Conservation (phyloP, 2,329 filamentous ascomycete species). For the Cryphonectria carpinicola region DNA sequence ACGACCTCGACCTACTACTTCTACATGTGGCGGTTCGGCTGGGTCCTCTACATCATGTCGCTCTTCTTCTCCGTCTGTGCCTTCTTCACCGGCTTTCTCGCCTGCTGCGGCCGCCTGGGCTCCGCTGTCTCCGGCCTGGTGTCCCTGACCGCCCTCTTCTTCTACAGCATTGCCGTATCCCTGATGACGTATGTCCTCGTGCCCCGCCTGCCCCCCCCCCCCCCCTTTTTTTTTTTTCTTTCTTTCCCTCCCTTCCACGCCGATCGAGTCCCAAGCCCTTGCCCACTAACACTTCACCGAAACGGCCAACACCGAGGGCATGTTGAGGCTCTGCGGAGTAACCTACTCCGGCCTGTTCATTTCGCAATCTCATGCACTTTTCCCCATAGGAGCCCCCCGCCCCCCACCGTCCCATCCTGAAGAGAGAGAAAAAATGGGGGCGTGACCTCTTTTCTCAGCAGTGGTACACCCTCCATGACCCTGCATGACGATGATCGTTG, state of each 20-base stretch:
- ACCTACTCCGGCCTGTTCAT: not conserved
- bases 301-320: not conserved
- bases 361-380: not conserved
- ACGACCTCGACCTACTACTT: conserved; percentile 69
- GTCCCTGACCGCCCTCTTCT: conserved; percentile 66
- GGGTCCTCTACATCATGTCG: conserved; percentile 85
- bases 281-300: not conserved
- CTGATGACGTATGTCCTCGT: conserved; percentile 72
- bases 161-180: conserved; percentile 66
- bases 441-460: not conserved
- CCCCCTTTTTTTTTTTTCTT: too few species aligned
- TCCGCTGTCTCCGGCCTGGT: conserved; percentile 67
- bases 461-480: not conserved
- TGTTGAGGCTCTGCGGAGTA: conserved; percentile 9
- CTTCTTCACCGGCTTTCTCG: conserved; percentile 70
- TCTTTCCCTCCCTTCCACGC: too few species aligned
- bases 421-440: not conserved
- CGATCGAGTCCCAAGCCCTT: too few species aligned
- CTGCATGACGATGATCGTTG: not conserved
- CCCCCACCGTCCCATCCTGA: not conserved
- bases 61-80: conserved; percentile 76
- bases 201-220: too few species aligned
- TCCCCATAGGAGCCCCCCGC: too few species aligned
- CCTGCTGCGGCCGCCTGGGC: conserved; percentile 72
- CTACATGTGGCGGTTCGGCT: conserved; percentile 89